phyloP scores from a whole-genome alignment of 192 early-diverging fungal genomes.

The Mortierella hygrophila region DNA sequence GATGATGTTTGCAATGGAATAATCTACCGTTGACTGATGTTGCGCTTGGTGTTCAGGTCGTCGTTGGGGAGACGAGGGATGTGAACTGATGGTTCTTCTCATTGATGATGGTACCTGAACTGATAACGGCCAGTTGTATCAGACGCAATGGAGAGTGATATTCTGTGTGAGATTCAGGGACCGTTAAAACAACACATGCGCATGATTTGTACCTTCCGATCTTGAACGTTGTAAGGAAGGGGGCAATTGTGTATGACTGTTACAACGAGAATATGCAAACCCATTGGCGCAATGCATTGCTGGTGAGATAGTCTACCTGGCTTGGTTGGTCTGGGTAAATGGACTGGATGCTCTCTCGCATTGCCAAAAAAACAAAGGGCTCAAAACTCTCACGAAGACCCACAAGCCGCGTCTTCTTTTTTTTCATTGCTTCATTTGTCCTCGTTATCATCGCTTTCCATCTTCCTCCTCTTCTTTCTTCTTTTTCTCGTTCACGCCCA shows the following conservation, averaged over 20 bases:
- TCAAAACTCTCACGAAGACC: conserved; percentile 7
- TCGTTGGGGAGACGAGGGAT: no score
- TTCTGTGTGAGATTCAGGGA: no score
- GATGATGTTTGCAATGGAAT: background rate
- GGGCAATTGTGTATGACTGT: no score
- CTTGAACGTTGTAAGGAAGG: no score
- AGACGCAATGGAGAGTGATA: no score
- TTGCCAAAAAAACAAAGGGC: background rate
- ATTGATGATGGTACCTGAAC: no score
- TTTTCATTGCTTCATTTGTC: background rate
- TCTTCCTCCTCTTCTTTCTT: background rate
- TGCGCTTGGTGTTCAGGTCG: background rate
- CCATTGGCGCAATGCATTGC: background rate
- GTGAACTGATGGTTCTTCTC: no score
- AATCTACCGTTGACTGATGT: background rate
- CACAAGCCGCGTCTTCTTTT: background rate
- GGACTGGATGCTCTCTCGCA: background rate
- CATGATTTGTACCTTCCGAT: no score
- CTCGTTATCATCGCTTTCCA: background rate
- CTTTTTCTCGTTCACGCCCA: background rate
- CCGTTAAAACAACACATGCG: no score
- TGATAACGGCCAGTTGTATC: no score
- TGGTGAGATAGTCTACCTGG: background rate
- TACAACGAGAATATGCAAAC: no score
- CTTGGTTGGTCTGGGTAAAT: background rate